A percentile compares a stretch with the other conserved stretches of the same genome.
Evolutionary conservation across 2,329 filamentous ascomycete species (phyloP).

Genomic region (Thermothelomyces thermophilus): DNA sequence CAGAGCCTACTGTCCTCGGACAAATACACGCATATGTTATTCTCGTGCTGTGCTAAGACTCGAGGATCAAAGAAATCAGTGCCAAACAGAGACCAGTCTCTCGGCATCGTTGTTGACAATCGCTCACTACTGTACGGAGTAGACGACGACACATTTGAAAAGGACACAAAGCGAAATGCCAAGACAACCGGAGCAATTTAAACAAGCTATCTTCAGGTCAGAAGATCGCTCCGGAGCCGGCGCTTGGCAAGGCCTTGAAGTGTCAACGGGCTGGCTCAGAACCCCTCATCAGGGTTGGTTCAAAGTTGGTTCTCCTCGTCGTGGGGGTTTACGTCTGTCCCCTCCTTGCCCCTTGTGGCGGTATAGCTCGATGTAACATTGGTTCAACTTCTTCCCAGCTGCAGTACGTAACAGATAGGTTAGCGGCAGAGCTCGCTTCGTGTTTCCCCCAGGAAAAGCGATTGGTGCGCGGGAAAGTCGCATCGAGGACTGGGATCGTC

Average conservation of each 20-base stretch:
- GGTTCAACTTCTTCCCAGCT: background rate
- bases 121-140: no score
- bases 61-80: no score
- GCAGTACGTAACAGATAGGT: conserved; percentile 1
- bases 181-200: background rate
- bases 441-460: background rate
- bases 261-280: background rate
- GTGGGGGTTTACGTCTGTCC: conserved; percentile 7
- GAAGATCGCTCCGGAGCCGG: conserved; percentile 13
- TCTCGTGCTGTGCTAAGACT: no score
- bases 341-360: conserved; percentile 6
- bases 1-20: no score
- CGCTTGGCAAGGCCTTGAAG: conserved; percentile 11
- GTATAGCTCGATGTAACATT: conserved; percentile 1
- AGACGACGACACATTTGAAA: no score
- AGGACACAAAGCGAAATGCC: background rate
- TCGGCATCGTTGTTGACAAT: background rate
- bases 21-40: no score
- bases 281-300: no score
- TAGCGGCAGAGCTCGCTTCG: background rate
- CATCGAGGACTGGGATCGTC: no score
- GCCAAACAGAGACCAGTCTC: background rate
- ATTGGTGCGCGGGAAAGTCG: background rate
- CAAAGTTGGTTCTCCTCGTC: background rate
- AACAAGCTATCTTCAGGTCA: background rate